A percentile compares a stretch with the other conserved stretches of the same genome.
Conservation (phyloP, 2,329 filamentous ascomycete genomes). For the Immersiporthe knoxdaviesiana region DNA sequence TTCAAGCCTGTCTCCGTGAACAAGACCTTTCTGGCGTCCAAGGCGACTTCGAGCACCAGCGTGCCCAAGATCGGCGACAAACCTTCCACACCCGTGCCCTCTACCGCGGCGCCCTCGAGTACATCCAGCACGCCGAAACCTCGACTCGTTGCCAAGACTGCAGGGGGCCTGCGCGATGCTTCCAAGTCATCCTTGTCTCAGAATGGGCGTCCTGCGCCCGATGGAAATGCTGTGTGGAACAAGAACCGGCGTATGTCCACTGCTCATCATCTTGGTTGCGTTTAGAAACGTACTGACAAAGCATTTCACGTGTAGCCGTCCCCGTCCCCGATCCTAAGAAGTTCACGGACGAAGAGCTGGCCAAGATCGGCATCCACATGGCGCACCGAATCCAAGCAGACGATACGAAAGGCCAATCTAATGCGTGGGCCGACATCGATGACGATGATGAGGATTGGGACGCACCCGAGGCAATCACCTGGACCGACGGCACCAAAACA, state of each 20-base stretch:
- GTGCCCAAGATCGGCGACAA: conserved; percentile 57
- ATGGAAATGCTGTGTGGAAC: conserved; percentile 81
- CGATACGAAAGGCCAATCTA: conserved; percentile 70
- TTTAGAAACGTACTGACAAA: conserved; percentile 28
- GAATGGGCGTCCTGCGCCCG: conserved; percentile 61
- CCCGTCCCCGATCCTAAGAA: conserved; percentile 75
- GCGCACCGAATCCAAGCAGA: conserved; percentile 78
- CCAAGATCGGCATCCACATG: conserved; percentile 85
- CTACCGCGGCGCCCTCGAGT: conserved; percentile 48
- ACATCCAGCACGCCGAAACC: conserved; percentile 61
- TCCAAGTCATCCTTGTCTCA: conserved; percentile 45
- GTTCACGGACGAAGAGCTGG: conserved; percentile 84
- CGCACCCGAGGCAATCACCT: conserved; percentile 82
- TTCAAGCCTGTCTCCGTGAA: conserved; percentile 89
- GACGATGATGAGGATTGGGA: conserved; percentile 89
- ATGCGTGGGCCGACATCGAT: conserved; percentile 73
- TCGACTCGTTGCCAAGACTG: conserved; percentile 76
- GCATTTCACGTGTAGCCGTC: conserved; percentile 49
- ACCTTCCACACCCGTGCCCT: conserved; percentile 48
- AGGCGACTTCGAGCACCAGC: conserved; percentile 52
- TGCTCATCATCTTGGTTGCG: neutral
- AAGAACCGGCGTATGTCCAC: conserved; percentile 75
- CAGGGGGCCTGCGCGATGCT: conserved; percentile 60
- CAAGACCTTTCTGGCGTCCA: conserved; percentile 79
- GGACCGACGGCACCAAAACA: conserved; percentile 86